These are phyloP conservation scores for Gnetum montanum DNA, from an alignment of 75 land plant species.

Conservation along the genomic window DNA sequence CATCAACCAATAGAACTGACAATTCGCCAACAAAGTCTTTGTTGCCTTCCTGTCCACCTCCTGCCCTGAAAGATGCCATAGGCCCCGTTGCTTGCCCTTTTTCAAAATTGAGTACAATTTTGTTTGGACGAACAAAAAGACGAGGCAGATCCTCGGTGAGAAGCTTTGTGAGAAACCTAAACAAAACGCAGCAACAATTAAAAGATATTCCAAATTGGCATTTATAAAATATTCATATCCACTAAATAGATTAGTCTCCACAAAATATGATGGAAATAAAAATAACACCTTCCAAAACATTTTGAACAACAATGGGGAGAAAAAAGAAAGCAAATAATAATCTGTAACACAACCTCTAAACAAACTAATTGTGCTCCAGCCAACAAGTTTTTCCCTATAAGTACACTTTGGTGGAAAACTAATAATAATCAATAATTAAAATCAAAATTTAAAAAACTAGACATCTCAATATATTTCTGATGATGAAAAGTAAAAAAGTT, in stretches of 20 bases:
- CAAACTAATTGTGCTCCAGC: neutral
- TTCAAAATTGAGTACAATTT: constrained; percentile 78
- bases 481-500: too few species aligned
- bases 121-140: constrained; percentile 92
- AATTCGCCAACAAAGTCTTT: constrained; percentile 83
- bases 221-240: neutral
- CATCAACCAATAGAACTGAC: constrained; percentile 87
- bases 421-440: too few species aligned
- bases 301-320: too few species aligned
- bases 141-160: constrained; percentile 90
- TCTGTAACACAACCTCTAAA: neutral
- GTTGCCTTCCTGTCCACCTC: constrained; percentile 47
- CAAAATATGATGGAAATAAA: neutral
- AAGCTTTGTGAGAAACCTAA: constrained; percentile 91
- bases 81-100: constrained; percentile 77
- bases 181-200: neutral
- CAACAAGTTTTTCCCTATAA: too few species aligned
- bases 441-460: too few species aligned
- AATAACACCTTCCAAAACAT: neutral
- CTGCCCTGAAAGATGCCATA: constrained; percentile 42
- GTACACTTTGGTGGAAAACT: too few species aligned
- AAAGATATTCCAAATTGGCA: neutral
- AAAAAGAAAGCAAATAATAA: neutral
- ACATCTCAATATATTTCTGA: too few species aligned
- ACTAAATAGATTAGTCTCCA: neutral